Base-by-base conservation (phyloP, 257 asterid genomes). In the Solanum paucissectum region DNA sequence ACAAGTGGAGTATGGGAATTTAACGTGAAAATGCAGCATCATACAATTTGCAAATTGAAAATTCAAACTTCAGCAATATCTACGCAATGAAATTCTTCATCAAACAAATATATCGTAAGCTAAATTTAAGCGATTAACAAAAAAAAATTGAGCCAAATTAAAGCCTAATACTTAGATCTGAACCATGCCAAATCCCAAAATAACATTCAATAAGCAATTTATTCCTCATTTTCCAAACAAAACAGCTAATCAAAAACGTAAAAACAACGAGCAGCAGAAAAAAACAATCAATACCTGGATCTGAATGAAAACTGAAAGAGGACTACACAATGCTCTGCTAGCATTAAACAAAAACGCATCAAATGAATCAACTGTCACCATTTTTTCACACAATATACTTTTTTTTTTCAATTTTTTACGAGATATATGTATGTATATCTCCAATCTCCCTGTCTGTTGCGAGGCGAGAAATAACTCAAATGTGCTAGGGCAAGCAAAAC, bases 241-340 rank as follows among this genome's bases (percentile, higher is more conserved):
- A 21, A 44, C 7, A 69, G 21, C 36, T 13, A 83, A 83, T 33
- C 38, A 25, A 40, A 71, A 84, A 85, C 62, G 36, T 10, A 86
- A 37, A 9, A 86, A 38, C 23, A 5, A 27, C 7, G 27, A 72
- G 12, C 1, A 46, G 79, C 37, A 42, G 9, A 69, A 69, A 69
- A 71, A 34, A 40, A 20, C 6, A 36, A 32, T 9, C 73, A 3
- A 36, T 75, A 95, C 99, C 99, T 97, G 99, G 95, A 97, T 96
- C 98, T 96, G 99, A 91, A 97, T 46, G 81, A 94, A 94, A 73
- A 94, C 60, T 5, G 94, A 98, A 36, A 95, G 44, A 21, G 98
- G 97, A 89, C 93, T 91, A 64, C 94, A 92, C 73, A 90, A 94
- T 86, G 96, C 97, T 91, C 91, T 93, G 95, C 98, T 95, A 73